These are phyloP conservation scores for Fusarium illudens DNA, from an alignment of 2,329 filamentous ascomycete species.

Conservation along the genomic window DNA sequence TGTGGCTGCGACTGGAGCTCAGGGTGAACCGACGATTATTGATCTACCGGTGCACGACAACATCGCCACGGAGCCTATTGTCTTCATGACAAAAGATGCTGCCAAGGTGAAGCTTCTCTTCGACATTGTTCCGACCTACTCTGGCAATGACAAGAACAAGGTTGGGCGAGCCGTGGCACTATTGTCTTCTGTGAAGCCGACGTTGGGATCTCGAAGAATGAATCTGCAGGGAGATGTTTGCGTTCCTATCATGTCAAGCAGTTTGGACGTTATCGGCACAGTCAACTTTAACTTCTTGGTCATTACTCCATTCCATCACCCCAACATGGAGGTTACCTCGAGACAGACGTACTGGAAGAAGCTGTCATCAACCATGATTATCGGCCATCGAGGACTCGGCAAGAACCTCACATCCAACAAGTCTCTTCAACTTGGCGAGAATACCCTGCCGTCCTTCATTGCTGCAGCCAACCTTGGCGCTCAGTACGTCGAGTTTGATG, in stretches of 20 bases:
- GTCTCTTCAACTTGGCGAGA: constrained; percentile 93
- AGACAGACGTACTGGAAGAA: constrained; percentile 98
- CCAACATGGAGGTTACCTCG: constrained; percentile 90
- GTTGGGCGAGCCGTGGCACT: constrained; percentile 90
- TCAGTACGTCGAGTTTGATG: constrained; percentile 80
- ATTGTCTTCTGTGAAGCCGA: constrained; percentile 84
- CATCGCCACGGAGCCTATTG: constrained; percentile 90
- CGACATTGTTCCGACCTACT: constrained; percentile 94
- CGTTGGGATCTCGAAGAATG: constrained; percentile 85
- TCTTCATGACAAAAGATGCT: constrained; percentile 82
- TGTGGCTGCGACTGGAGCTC: constrained; percentile 83
- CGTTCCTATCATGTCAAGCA: constrained; percentile 87
- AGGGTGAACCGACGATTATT: constrained; percentile 86
- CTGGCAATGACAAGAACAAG: constrained; percentile 86
- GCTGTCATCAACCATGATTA: constrained; percentile 84
- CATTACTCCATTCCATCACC: constrained; percentile 92
- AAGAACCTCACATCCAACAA: constrained; percentile 88
- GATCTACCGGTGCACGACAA: constrained; percentile 95
- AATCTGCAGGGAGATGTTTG: constrained; percentile 91
- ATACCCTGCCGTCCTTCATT: constrained; percentile 95
- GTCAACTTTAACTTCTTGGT: constrained; percentile 98
- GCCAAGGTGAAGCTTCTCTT: constrained; percentile 89
- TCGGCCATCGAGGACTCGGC: constrained; percentile 78
- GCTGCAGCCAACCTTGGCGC: constrained; percentile 92
- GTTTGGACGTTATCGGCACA: constrained; percentile 88